Evolutionary conservation across 805 yeast genomes (phyloP).

Genomic region (Candida ovalis): DNA sequence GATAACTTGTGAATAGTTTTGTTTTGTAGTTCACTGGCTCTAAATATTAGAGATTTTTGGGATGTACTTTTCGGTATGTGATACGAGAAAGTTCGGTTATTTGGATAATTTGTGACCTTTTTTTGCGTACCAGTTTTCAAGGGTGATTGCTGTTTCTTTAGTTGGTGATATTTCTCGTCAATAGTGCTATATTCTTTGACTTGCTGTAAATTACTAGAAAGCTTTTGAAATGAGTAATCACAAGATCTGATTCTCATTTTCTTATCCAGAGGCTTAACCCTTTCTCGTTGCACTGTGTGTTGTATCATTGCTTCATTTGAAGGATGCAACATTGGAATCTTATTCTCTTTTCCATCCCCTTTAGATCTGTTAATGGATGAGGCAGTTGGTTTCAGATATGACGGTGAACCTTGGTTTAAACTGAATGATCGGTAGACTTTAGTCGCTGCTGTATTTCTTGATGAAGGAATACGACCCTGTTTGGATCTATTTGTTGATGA

Average conservation of each 20-base stretch:
- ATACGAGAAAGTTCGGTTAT: neutral
- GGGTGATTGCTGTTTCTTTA: neutral
- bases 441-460: neutral
- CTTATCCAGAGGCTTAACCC: constrained; percentile 4
- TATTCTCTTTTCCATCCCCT: constrained; percentile 17
- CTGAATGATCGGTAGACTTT: constrained; percentile 1
- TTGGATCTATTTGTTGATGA: neutral
- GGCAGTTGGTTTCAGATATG: constrained; percentile 20
- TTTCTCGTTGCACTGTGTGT: constrained; percentile 1
- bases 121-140: neutral
- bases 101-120: neutral
- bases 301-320: neutral
- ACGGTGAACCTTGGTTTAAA: constrained; percentile 10
- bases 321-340: neutral
- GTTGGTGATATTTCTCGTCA: neutral
- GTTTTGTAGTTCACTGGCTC: neutral
- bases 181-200: neutral
- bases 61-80: neutral
- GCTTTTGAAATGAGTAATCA: constrained; percentile 2
- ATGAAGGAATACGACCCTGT: constrained; percentile 1
- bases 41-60: neutral
- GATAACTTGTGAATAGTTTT: constrained; percentile 1
- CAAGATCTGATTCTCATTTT: constrained; percentile 12
- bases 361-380: constrained; percentile 14
- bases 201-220: neutral